Conservation (phyloP, 2,329 filamentous ascomycete genomes). For the Nothomitra cinnamomea region DNA sequence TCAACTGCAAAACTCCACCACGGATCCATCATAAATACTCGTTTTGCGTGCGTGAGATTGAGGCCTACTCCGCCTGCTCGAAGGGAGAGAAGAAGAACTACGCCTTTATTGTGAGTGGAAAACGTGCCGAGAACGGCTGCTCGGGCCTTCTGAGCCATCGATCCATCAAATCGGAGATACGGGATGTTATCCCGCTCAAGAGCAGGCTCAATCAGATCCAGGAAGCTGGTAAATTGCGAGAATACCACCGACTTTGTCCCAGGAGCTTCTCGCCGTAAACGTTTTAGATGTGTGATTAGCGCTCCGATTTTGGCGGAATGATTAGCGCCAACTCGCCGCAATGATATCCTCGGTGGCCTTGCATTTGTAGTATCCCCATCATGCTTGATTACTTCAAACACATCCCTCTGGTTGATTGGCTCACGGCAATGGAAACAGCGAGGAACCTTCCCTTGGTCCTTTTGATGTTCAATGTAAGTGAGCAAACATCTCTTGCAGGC, state of each 20-base stretch:
- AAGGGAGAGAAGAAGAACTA: conserved; percentile 66
- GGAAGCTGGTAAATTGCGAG: conserved; percentile 92
- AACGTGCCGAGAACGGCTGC: conserved; percentile 66
- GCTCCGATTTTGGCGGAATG: conserved; percentile 82
- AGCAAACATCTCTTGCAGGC: conserved; percentile 90
- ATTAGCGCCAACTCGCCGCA: conserved; percentile 42
- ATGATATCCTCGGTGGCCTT: conserved; percentile 32
- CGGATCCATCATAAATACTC: conserved; percentile 98
- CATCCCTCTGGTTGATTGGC: conserved; percentile 60
- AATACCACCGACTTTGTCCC: conserved; percentile 81
- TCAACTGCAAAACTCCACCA: conserved; percentile 99
- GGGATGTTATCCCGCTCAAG: conserved; percentile 54
- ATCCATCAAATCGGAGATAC: conserved; percentile 79
- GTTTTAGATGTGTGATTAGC: conserved; percentile 57
- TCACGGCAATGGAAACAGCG: conserved; percentile 86
- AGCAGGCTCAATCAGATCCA: conserved; percentile 76
- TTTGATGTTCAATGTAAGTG: conserved; percentile 77
- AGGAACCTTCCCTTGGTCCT: conserved; percentile 54
- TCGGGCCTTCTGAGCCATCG: conserved; percentile 72
- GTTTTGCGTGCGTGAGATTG: conserved; percentile 74
- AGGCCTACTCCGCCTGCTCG: conserved; percentile 85
- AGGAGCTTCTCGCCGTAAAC: conserved; percentile 46
- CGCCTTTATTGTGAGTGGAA: conserved; percentile 19
- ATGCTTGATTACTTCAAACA: conserved; percentile 83
- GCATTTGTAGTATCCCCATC: conserved; percentile 32